phyloP scores from a whole-genome alignment of 495 filamentous ascomycete genomes.

The Immersiella caudata region DNA sequence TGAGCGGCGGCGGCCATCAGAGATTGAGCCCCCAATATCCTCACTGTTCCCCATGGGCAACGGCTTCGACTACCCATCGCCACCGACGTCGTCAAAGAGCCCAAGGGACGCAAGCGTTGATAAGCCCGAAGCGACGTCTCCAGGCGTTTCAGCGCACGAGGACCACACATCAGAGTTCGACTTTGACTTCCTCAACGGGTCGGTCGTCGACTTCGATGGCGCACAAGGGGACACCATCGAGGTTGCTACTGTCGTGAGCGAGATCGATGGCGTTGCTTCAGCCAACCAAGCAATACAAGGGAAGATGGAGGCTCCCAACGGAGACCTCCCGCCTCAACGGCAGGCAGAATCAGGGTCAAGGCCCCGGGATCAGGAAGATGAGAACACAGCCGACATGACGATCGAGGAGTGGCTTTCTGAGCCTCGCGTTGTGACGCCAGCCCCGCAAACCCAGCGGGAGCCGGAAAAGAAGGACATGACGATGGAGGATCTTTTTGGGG shows the following conservation, averaged over 20 bases:
- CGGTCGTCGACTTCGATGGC: neutral
- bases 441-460: neutral
- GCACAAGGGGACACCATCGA: neutral
- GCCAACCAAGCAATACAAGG: neutral
- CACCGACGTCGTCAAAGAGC: slow-evolving; percentile 22
- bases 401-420: slow-evolving; percentile 41
- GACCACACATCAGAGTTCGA: slow-evolving; percentile 17
- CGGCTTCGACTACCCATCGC: slow-evolving; percentile 15
- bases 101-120: slow-evolving; percentile 1
- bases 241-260: neutral
- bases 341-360: neutral
- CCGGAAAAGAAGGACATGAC: slow-evolving; percentile 13
- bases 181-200: slow-evolving; percentile 22
- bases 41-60: neutral
- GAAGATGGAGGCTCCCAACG: neutral
- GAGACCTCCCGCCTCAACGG: neutral
- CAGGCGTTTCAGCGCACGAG: neutral
- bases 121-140: neutral
- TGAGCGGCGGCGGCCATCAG: slow-evolving; percentile 7
- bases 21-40: neutral
- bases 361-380: slow-evolving; percentile 14
- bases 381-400: slow-evolving; percentile 31
- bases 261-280: neutral
- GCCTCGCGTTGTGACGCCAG: slow-evolving; percentile 19
- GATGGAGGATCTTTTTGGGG: neutral